Conservation (phyloP, 2,329 filamentous ascomycete genomes). For the Penicillium palitans region DNA sequence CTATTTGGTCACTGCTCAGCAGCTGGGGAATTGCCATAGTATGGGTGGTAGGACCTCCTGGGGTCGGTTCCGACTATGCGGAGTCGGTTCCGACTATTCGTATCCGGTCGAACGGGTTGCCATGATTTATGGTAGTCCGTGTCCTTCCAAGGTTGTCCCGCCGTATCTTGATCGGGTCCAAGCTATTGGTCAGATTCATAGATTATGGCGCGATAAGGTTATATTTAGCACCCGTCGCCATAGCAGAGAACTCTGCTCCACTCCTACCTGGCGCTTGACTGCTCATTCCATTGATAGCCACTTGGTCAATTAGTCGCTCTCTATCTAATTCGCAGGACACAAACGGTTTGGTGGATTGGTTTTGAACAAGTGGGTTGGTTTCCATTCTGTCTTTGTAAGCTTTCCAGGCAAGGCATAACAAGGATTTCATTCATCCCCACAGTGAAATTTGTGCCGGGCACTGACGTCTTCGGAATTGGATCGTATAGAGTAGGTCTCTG, state of each 20-base stretch:
- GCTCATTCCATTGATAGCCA: slow-evolving; percentile 58
- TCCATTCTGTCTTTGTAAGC: slow-evolving; percentile 54
- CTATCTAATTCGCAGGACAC: slow-evolving; percentile 55
- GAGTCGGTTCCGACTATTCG: slow-evolving; percentile 52
- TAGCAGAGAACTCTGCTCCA: not conserved
- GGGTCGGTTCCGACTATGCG: slow-evolving; percentile 52
- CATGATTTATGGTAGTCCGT: slow-evolving; percentile 61
- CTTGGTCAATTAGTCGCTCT: slow-evolving; percentile 56
- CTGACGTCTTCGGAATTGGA: slow-evolving; percentile 50
- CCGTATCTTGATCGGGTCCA: not conserved
- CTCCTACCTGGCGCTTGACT: slow-evolving; percentile 39
- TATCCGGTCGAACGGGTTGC: slow-evolving; percentile 58
- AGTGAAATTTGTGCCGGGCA: slow-evolving; percentile 19
- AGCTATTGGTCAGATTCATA: not conserved
- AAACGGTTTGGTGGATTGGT: slow-evolving; percentile 53
- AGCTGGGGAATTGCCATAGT: slow-evolving; percentile 62
- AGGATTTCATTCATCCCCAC: slow-evolving; percentile 54
- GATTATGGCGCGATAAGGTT: not conserved
- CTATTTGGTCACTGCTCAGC: slow-evolving; percentile 43
- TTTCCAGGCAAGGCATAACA: slow-evolving; percentile 59
- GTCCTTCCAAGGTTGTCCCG: slow-evolving; percentile 41
- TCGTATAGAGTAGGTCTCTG: slow-evolving; percentile 57
- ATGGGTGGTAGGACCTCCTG: slow-evolving; percentile 53
- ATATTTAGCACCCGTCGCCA: not conserved
- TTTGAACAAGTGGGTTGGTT: slow-evolving; percentile 65